Conservation (phyloP, 306 rosid species). For the Biancaea sappan region DNA sequence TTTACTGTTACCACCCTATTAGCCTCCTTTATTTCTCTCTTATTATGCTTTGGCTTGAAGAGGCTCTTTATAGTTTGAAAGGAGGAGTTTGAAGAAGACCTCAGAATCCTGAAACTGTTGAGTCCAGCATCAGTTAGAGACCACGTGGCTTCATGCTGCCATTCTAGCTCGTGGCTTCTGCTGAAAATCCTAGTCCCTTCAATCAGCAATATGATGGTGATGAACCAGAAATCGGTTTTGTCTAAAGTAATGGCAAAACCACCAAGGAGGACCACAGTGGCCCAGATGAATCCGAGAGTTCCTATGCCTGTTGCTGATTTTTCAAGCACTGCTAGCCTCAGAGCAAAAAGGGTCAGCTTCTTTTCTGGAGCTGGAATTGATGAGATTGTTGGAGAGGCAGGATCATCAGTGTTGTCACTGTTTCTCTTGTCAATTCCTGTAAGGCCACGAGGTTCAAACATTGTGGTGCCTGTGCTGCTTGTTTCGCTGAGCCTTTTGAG, state of each 20-base stretch:
- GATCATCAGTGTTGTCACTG: slow-evolving; percentile 22
- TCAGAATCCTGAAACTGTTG: slow-evolving; percentile 61
- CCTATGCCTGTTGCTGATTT: slow-evolving; percentile 88
- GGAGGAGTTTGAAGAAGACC: slow-evolving; percentile 48
- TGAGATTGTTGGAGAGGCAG: slow-evolving; percentile 30
- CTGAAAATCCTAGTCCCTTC: slow-evolving; percentile 93
- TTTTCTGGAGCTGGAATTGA: slow-evolving; percentile 69
- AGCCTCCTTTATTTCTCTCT: slow-evolving; percentile 39
- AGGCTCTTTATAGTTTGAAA: slow-evolving; percentile 42
- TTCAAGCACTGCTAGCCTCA: slow-evolving; percentile 87
- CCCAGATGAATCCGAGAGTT: slow-evolving; percentile 94
- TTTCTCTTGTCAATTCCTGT: no score
- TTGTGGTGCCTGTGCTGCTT: slow-evolving; percentile 47
- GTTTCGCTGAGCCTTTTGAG: slow-evolving; percentile 48
- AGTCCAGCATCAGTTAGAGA: slow-evolving; percentile 71
- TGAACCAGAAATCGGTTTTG: slow-evolving; percentile 79
- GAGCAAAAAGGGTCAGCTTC: slow-evolving; percentile 84
- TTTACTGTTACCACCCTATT: slow-evolving; percentile 15
- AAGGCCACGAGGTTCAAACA: slow-evolving; percentile 52
- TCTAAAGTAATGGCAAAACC: slow-evolving; percentile 86
- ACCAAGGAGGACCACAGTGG: slow-evolving; percentile 88
- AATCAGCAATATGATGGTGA: slow-evolving; percentile 76
- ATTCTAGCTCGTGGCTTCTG: slow-evolving; percentile 95
- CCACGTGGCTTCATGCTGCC: slow-evolving; percentile 99
- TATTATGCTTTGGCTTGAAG: slow-evolving; percentile 45